phyloP scores from a whole-genome alignment of 2,329 filamentous ascomycete species.

The Penicillium brasilianum region DNA sequence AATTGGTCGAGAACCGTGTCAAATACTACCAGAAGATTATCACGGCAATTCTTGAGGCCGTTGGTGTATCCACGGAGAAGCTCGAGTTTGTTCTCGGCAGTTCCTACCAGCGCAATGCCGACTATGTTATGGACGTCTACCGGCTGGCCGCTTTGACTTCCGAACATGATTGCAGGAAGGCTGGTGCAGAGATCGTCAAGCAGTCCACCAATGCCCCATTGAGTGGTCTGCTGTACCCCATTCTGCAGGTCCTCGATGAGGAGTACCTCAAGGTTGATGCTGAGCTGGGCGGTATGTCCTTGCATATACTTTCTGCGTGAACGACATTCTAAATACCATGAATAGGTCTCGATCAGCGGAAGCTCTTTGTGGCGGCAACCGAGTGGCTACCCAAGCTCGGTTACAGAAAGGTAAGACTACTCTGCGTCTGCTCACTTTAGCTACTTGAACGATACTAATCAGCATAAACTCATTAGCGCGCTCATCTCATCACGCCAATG shows the following conservation, averaged over 20 bases:
- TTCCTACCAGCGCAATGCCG: slow-evolving; percentile 69
- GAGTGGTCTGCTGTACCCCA: slow-evolving; percentile 66
- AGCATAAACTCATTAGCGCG: slow-evolving; percentile 45
- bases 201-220: slow-evolving; percentile 78
- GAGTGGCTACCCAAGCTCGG: slow-evolving; percentile 85
- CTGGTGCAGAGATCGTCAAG: slow-evolving; percentile 93
- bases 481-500: slow-evolving; percentile 84
- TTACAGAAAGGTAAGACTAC: slow-evolving; percentile 66
- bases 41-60: slow-evolving; percentile 73
- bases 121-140: slow-evolving; percentile 90
- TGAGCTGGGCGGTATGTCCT: slow-evolving; percentile 75
- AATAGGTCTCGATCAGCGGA: slow-evolving; percentile 33
- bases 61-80: slow-evolving; percentile 77
- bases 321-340: not conserved
- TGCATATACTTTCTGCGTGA: not conserved
- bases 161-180: slow-evolving; percentile 84
- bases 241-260: slow-evolving; percentile 88
- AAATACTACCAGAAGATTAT: slow-evolving; percentile 84
- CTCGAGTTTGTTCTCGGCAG: slow-evolving; percentile 85
- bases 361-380: slow-evolving; percentile 63
- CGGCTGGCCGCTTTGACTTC: slow-evolving; percentile 63
- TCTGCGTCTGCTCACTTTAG: not conserved
- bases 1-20: slow-evolving; percentile 80
- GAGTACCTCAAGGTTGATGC: slow-evolving; percentile 85
- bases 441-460: not conserved